Evolutionary conservation across 345 rosid genomes (phyloP), one percentile per base, ranked within the genome.

Genomic region (Populus euphratica): DNA sequence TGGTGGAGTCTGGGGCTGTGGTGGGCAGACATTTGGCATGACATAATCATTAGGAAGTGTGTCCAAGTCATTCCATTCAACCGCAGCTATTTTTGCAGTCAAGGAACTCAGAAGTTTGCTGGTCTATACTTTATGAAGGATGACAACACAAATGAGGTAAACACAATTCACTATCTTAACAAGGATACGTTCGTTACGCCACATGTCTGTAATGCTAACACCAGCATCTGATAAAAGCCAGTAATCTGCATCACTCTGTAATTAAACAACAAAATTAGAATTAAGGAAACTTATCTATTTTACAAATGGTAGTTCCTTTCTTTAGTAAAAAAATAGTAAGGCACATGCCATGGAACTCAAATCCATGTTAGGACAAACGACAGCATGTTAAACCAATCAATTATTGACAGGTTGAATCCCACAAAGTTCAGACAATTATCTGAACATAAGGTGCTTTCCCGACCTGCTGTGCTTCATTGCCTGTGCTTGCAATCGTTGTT

Each of bases 201-300:
- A 96, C 81, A 91, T 85, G 86, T 93, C 95, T 25, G 97, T 93
- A 76, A 92, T 88, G 90, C 98, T 93, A 79, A 93, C 89, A 23
- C 85, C 94, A 18, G 93, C 88, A 76, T 96, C 99, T 82, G 99
- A 93, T 83, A 88, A 87, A 47, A 93, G 94, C 98, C 97, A 92
- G 89, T 93, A 96, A 85, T 96, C 99, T 70, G 90, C 93, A 71
- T 88, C 94, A 80, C 86, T 86, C 97, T 93, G 90, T 83, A 83
- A 68, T 77, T 16, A 69, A 54, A 61, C 31, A 83, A 66, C 20
- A 8, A 23, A 65, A 50, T 59, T 20, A 56, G 69, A 23, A 70
- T 25, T 54, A 29, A 21, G 9, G 8, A 23, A 75, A 68, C 54
- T 49, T 25, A 49, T 43, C 29, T 13, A 29, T 35, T n/a, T 41